Evolutionary conservation across 73 alveolate genomes (phyloP).

Genomic region (Stentor coeruleus): DNA sequence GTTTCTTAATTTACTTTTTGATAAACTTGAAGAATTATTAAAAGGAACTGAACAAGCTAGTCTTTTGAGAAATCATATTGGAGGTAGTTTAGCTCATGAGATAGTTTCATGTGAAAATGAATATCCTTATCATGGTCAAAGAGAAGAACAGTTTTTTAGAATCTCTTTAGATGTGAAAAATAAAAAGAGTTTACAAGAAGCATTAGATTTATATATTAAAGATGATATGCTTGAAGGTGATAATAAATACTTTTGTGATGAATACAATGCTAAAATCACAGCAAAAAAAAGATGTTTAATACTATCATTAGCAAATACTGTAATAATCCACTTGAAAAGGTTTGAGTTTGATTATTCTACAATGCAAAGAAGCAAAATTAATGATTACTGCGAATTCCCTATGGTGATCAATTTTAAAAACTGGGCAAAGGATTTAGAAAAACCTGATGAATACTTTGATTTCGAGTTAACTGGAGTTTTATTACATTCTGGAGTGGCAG

Average conservation of each 20-base stretch:
- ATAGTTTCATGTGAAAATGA: conserved; percentile 73
- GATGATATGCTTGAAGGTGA: conserved; percentile 97
- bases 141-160: conserved; percentile 89
- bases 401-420: conserved; percentile 83
- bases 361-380: conserved; percentile 86
- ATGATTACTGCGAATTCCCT: conserved; percentile 97
- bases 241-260: conserved; percentile 89
- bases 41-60: conserved; percentile 61
- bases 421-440: conserved; percentile 85
- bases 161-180: conserved; percentile 86
- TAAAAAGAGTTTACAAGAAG: conserved; percentile 82
- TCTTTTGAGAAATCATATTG: conserved; percentile 74
- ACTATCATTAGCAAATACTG: conserved; percentile 78
- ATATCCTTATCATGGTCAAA: conserved; percentile 77
- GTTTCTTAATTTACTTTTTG: conserved; percentile 83
- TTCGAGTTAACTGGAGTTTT: conserved; percentile 66
- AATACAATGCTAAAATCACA: conserved; percentile 84
- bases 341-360: conserved; percentile 92
- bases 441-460: conserved; percentile 44
- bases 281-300: conserved; percentile 89
- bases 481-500: conserved; percentile 27
- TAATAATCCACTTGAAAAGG: conserved; percentile 89
- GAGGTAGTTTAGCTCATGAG: conserved; percentile 89
- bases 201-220: conserved; percentile 79
- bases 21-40: conserved; percentile 72